Evolutionary conservation across 1,284 basidiomycete genomes (phyloP).

Genomic region (Papiliotrema nemorosa): DNA sequence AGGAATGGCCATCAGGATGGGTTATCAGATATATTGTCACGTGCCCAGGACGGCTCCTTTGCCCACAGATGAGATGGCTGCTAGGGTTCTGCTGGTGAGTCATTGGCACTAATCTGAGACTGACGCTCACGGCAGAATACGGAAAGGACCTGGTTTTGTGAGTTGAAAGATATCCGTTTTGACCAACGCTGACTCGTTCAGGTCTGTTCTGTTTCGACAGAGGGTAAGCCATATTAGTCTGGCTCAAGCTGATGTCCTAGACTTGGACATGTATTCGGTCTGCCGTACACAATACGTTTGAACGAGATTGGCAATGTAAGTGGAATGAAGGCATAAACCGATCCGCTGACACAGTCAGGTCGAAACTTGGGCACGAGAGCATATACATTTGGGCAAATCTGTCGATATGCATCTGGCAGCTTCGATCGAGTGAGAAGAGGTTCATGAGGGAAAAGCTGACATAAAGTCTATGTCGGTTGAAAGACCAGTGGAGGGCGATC

Average conservation of each 20-base stretch:
- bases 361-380: conserved; percentile 30
- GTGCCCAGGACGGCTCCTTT: conserved; percentile 20
- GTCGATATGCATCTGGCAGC: conserved; percentile 38
- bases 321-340: not conserved
- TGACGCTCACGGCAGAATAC: conserved; percentile 15
- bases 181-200: conserved; percentile 8
- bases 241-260: conserved; percentile 10
- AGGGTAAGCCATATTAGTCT: conserved; percentile 16
- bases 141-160: conserved; percentile 40
- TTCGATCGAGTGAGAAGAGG: conserved; percentile 34
- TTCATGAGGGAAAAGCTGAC: not conserved
- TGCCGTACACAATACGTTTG: conserved; percentile 25
- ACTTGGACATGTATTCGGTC: conserved; percentile 26
- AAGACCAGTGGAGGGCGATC: conserved; percentile 35
- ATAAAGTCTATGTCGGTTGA: conserved; percentile 31
- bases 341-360: conserved; percentile 12
- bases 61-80: conserved; percentile 27
- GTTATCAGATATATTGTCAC: conserved; percentile 34
- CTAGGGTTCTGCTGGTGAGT: conserved; percentile 28
- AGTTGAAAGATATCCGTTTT: conserved; percentile 8
- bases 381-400: conserved; percentile 27
- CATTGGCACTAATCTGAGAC: not conserved
- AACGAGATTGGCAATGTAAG: conserved; percentile 31
- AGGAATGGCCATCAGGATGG: conserved; percentile 24
- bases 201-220: conserved; percentile 37